Conservation (phyloP, 352 stramenopile genomes). For the Phytophthora megakarya region DNA sequence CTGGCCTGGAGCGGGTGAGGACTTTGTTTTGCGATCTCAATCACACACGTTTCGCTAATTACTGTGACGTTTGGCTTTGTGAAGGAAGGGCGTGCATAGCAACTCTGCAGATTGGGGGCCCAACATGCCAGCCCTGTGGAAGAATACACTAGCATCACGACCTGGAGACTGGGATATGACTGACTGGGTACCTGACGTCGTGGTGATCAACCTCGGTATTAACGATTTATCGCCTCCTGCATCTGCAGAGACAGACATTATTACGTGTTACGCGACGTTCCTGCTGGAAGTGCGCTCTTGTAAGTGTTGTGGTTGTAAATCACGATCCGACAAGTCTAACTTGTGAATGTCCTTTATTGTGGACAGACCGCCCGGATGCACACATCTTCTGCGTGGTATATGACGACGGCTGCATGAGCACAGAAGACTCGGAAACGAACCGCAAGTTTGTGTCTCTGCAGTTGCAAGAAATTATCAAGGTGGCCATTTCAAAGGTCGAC, state of each 20-base stretch:
- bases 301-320: conserved; percentile 36
- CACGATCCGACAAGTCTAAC: not conserved
- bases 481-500: conserved; percentile 79
- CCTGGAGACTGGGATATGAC: conserved; percentile 73
- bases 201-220: conserved; percentile 84
- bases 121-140: conserved; percentile 84
- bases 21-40: not conserved
- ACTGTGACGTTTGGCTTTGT: not conserved
- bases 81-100: conserved; percentile 85
- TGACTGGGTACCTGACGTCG: conserved; percentile 79
- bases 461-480: conserved; percentile 86
- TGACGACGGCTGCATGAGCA: conserved; percentile 82
- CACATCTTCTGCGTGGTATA: conserved; percentile 90
- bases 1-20: conserved; percentile 80
- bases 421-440: conserved; percentile 73
- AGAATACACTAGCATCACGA: conserved; percentile 82
- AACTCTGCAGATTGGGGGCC: conserved; percentile 84
- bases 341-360: not conserved
- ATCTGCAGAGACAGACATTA: conserved; percentile 85
- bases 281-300: conserved; percentile 78
- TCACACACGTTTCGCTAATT: not conserved
- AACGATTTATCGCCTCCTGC: conserved; percentile 86
- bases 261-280: conserved; percentile 73
- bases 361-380: conserved; percentile 69
- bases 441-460: conserved; percentile 80